Conservation (phyloP, 164 flowering plant genomes). For the Tetracentron sinense region DNA sequence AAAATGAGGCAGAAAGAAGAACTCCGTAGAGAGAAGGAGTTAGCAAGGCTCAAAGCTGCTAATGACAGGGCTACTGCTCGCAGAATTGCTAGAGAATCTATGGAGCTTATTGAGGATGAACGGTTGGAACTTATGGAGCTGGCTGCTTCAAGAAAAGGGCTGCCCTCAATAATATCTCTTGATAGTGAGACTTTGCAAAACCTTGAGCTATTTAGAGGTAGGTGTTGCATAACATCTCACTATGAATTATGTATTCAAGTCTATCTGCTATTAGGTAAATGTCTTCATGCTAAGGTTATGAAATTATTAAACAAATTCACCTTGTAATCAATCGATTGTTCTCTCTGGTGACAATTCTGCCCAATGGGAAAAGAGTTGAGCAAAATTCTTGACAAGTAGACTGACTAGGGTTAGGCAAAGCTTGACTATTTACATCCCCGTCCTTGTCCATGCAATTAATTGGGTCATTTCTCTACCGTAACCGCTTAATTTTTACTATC, state of each 20-base stretch:
- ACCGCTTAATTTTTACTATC: background rate
- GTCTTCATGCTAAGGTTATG: slow-evolving; percentile 1
- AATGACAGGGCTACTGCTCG: slow-evolving; percentile 88
- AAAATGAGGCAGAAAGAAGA: slow-evolving; percentile 86
- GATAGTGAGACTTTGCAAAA: slow-evolving; percentile 72
- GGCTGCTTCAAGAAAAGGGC: slow-evolving; percentile 63
- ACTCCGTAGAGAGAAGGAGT: slow-evolving; percentile 75
- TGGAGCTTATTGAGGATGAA: slow-evolving; percentile 91
- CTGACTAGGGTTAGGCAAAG: background rate
- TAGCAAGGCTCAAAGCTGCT: slow-evolving; percentile 79
- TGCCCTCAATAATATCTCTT: slow-evolving; percentile 65
- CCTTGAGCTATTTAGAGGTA: slow-evolving; percentile 72
- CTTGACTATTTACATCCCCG: background rate
- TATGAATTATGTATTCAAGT: background rate
- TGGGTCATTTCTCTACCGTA: background rate
- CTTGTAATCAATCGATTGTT: too few species aligned
- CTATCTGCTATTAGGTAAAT: background rate
- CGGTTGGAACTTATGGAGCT: slow-evolving; percentile 92
- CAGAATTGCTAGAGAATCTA: slow-evolving; percentile 83
- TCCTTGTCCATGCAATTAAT: background rate
- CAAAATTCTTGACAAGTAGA: background rate
- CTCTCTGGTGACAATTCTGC: background rate
- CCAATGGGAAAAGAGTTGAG: background rate
- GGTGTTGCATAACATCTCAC: background rate
- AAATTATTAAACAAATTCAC: too few species aligned